phyloP scores from a whole-genome alignment of 129 eudicot species.

The Artemisia annua region DNA sequence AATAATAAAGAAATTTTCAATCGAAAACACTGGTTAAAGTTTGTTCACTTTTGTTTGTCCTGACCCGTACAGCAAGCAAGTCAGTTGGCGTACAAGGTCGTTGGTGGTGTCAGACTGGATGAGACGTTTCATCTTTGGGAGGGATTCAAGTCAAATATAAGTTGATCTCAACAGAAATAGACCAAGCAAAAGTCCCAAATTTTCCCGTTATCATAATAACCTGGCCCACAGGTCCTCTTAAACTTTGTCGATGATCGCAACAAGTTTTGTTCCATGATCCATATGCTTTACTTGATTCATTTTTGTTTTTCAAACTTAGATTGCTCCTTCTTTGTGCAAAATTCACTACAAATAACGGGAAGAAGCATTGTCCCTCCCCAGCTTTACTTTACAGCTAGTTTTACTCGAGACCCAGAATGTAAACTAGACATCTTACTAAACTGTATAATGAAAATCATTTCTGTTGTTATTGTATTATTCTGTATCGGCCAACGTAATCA shows the following conservation, averaged over 20 bases:
- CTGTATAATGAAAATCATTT: constrained; percentile 4
- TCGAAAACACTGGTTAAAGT: neutral
- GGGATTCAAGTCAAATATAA: constrained; percentile 19
- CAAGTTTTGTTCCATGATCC: neutral
- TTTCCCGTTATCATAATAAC: neutral
- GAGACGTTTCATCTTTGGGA: constrained; percentile 55
- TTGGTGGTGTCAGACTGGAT: constrained; percentile 90
- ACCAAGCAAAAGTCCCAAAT: neutral
- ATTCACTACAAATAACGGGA: constrained; percentile 12
- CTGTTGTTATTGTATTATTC: neutral
- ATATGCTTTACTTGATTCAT: constrained; percentile 1
- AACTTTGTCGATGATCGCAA: neutral
- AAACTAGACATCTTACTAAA: neutral
- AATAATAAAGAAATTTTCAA: neutral
- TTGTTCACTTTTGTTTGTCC: constrained; percentile 3
- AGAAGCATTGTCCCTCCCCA: neutral
- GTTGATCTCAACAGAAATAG: neutral
- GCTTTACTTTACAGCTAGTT: constrained; percentile 17
- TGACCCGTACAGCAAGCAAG: constrained; percentile 65
- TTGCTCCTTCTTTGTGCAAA: neutral
- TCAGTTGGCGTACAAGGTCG: constrained; percentile 97
- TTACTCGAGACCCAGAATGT: constrained; percentile 2
- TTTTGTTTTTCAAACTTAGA: neutral
- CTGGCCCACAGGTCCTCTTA: neutral
- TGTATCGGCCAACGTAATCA: too few relatives aligned